A percentile compares a stretch with the other conserved stretches of the same genome.
Evolutionary conservation across 2,329 filamentous ascomycete species (phyloP).

Genomic region (Fonsecaea pedrosoi): DNA sequence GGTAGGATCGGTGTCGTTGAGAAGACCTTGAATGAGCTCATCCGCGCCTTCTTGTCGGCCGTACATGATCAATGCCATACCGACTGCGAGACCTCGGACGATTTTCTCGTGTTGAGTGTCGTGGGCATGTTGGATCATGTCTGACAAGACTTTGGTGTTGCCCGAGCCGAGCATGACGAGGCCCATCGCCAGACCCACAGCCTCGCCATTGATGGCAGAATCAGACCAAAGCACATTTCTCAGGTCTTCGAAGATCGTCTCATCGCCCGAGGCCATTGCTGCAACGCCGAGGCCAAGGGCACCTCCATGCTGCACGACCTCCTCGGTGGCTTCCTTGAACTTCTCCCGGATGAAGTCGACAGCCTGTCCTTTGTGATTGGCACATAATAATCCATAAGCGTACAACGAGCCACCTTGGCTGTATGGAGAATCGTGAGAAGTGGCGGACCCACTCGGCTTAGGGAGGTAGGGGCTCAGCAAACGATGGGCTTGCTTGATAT

Average conservation of each 20-base stretch:
- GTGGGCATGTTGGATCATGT: conserved; percentile 97
- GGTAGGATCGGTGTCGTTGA: conserved; percentile 92
- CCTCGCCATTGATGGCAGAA: conserved; percentile 95
- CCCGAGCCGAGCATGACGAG: conserved; percentile 98
- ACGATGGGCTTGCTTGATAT: conserved; percentile 90
- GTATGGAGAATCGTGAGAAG: conserved; percentile 84
- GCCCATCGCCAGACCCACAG: conserved; percentile 94
- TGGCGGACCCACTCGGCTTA: conserved; percentile 66
- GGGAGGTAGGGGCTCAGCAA: conserved; percentile 94
- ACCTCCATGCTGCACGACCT: conserved; percentile 96
- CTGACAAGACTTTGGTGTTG: conserved; percentile 88
- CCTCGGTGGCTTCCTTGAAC: conserved; percentile 61
- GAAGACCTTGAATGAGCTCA: conserved; percentile 88
- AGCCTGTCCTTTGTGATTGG: conserved; percentile 93
- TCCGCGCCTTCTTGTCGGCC: conserved; percentile 93
- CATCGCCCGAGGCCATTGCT: conserved; percentile 93
- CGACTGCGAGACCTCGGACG: conserved; percentile 90
- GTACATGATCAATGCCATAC: conserved; percentile 99
- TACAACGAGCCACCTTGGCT: conserved; percentile 96
- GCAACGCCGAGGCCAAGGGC: conserved; percentile 94
- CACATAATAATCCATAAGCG: conserved; percentile 93
- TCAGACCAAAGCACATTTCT: conserved; percentile 89
- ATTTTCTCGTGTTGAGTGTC: conserved; percentile 99
- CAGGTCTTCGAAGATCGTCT: conserved; percentile 88
- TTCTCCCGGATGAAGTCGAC: conserved; percentile 55